Percentiles rank a stretch among this genome's conserved stretches.
Evolutionary conservation across 1,284 basidiomycete genomes (phyloP).

Genomic region (Cryptococcus depauperatus): DNA sequence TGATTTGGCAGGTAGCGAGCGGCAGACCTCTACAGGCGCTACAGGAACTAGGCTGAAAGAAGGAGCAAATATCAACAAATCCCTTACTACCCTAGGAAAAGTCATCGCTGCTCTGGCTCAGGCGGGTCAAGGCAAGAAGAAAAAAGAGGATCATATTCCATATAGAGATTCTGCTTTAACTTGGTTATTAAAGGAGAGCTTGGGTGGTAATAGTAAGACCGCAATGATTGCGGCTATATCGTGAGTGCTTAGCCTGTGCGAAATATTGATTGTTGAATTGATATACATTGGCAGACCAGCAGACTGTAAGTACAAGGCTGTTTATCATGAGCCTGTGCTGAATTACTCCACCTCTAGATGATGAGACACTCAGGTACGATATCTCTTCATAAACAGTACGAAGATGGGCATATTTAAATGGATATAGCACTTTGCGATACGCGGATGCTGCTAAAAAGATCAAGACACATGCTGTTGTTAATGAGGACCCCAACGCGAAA

Average conservation of each 20-base stretch:
- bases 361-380: conserved; percentile 74
- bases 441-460: conserved; percentile 99
- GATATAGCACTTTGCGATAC: conserved; percentile 56
- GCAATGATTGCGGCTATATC: conserved; percentile 95
- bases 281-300: conserved; percentile 53
- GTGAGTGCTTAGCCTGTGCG: conserved; percentile 16
- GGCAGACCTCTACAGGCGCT: conserved; percentile 94
- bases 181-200: conserved; percentile 93
- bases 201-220: conserved; percentile 83
- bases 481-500: conserved; percentile 98
- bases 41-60: conserved; percentile 85
- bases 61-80: conserved; percentile 97
- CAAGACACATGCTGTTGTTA: conserved; percentile 98
- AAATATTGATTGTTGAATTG: too few species aligned
- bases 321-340: background rate
- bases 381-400: background rate
- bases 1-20: conserved; percentile 94
- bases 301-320: conserved; percentile 48
- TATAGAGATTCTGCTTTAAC: conserved; percentile 94
- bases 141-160: conserved; percentile 83
- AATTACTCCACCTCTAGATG: conserved; percentile 47
- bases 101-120: conserved; percentile 88
- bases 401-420: conserved; percentile 50
- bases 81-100: conserved; percentile 90
- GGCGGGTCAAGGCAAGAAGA: conserved; percentile 64